Evolutionary conservation across 1,284 basidiomycete genomes (phyloP), one percentile per base, ranked within the genome.

Genomic region (Cryptococcus sp.): DNA sequence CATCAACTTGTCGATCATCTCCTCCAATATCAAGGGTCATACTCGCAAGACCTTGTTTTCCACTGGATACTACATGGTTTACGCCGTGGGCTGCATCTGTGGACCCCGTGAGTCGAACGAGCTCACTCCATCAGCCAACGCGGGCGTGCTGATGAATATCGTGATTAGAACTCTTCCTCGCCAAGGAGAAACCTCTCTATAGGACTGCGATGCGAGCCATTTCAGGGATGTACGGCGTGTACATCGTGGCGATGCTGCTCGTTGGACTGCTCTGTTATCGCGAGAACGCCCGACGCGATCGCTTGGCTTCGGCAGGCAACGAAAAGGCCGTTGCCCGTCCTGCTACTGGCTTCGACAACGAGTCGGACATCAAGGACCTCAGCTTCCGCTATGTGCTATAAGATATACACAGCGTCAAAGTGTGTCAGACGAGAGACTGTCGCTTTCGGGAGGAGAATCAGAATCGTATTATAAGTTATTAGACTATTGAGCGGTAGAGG

Each of bases 21-120:
- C 58, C 10, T 55, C 58, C 7, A 59, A 59, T 53, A 55, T 59
- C 49, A 59, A 59, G 39, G 58, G 58, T 20, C 58, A 59, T 30
- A 59, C 58, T 1, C 19, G 53, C 51, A 59, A 59, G 49, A 59
- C 58, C 3, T 22, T 55, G 17, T 54, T 59, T 17, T 59, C 58
- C 3, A 47, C 48, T 17, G 48, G 45, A 19, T 60, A 60, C 25
- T 59, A 59, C 35, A 20, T 55, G 19, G 57, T 54, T 11, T 60
- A 60, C 43, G 54, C 54, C 20, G 54, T 54, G 7, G 58, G 58
- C 19, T 52, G 49, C 25, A 60, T 60, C 40, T 54, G 49, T 7
- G 58, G 58, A 19, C 58, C 58, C 39, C 58, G 57, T 59, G 17
- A 59, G 57, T 54, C 3, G 11, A 13, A 7, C 35, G 3, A 45